phyloP scores from a whole-genome alignment of 1,284 basidiomycete species.

The Anthracocystis panici-leucophaei region DNA sequence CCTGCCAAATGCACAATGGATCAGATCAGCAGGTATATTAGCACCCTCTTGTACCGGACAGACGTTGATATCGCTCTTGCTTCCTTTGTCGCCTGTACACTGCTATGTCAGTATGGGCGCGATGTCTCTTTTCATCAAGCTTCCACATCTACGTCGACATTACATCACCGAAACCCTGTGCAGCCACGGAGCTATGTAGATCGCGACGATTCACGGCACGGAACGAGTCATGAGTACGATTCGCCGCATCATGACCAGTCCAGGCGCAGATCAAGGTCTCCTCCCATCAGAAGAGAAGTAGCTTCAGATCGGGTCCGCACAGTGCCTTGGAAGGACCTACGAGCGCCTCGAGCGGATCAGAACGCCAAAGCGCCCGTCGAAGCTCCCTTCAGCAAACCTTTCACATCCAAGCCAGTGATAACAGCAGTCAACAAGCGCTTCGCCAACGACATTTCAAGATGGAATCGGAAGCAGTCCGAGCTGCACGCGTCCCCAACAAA shows the following conservation, averaged over 20 bases:
- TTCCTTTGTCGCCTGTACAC: conserved; percentile 2
- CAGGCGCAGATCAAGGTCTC: conserved; percentile 28
- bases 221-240: background rate
- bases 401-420: background rate
- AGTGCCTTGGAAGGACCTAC: conserved; percentile 22
- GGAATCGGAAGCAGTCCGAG: conserved; percentile 50
- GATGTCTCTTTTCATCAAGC: conserved; percentile 6
- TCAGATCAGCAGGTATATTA: background rate
- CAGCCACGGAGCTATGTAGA: conserved; percentile 14
- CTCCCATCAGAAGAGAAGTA: background rate
- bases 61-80: conserved; percentile 27
- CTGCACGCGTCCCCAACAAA: too few relatives aligned
- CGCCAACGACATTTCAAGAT: conserved; percentile 37
- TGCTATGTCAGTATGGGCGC: conserved; percentile 11
- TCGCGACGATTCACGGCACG: conserved; percentile 18
- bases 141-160: background rate
- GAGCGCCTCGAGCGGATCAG: conserved; percentile 4
- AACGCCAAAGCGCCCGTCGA: background rate
- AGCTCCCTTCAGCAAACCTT: background rate
- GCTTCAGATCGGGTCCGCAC: background rate
- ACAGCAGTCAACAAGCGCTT: conserved; percentile 34
- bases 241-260: background rate
- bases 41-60: background rate
- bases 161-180: background rate
- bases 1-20: background rate